phyloP scores from a whole-genome alignment of 495 filamentous ascomycete genomes.

The Aspergillus bertholletiae region DNA sequence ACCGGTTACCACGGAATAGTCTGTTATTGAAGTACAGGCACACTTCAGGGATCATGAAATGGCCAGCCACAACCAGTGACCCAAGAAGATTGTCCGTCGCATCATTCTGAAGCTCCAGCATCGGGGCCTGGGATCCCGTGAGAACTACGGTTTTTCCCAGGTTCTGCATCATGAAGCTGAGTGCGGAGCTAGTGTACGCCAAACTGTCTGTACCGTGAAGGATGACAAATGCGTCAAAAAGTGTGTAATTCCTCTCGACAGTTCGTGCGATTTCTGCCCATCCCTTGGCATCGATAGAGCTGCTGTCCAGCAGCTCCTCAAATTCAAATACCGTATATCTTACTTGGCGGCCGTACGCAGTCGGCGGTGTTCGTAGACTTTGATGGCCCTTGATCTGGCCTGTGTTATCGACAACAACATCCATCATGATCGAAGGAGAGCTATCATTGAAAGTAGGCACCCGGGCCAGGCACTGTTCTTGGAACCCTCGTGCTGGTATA shows the following conservation, averaged over 20 bases:
- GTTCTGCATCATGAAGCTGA: constrained; percentile 93
- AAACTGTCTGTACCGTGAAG: constrained; percentile 96
- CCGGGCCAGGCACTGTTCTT: constrained; percentile 77
- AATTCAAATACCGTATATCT: constrained; percentile 89
- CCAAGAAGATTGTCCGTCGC: constrained; percentile 95
- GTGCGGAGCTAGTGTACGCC: constrained; percentile 85
- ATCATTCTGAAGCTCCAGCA: constrained; percentile 89
- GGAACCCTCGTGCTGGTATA: constrained; percentile 74
- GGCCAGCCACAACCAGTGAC: constrained; percentile 88
- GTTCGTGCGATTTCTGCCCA: constrained; percentile 83
- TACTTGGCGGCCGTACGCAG: constrained; percentile 75
- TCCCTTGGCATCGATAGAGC: constrained; percentile 83
- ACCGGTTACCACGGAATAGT: constrained; percentile 86
- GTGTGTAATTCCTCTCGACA: constrained; percentile 72
- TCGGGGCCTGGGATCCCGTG: constrained; percentile 88
- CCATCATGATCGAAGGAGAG: constrained; percentile 52
- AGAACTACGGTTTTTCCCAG: constrained; percentile 90
- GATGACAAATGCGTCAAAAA: constrained; percentile 92
- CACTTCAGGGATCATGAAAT: constrained; percentile 95
- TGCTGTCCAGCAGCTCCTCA: constrained; percentile 81
- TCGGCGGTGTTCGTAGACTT: constrained; percentile 76
- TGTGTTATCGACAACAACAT: constrained; percentile 48
- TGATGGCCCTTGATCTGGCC: constrained; percentile 41
- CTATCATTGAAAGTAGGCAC: constrained; percentile 88
- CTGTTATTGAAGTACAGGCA: constrained; percentile 93